These are phyloP conservation scores for Torrubiellomyces zombiae DNA, from an alignment of 2,329 filamentous ascomycete species.

Conservation along the genomic window DNA sequence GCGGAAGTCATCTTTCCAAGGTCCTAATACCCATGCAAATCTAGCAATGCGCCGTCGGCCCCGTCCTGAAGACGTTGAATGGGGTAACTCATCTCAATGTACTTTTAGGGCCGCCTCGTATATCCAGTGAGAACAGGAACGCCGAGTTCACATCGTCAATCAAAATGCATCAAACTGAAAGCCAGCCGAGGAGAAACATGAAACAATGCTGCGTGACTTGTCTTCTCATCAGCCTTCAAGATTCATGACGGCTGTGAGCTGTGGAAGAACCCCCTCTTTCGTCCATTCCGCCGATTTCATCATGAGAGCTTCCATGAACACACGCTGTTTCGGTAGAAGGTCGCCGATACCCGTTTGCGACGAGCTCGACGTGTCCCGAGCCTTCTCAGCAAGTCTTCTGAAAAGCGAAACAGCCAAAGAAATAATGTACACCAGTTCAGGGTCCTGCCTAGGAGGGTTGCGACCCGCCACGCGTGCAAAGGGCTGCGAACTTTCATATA, in stretches of 20 bases:
- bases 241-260: slow-evolving; percentile 41
- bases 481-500: slow-evolving; percentile 27
- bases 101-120: too few relatives aligned
- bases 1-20: too few relatives aligned
- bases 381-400: slow-evolving; percentile 53
- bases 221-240: slow-evolving; percentile 35
- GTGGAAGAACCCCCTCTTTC: slow-evolving; percentile 48
- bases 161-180: too few relatives aligned
- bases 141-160: too few relatives aligned
- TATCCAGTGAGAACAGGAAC: too few relatives aligned
- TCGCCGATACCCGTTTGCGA: slow-evolving; percentile 36
- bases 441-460: slow-evolving; percentile 23
- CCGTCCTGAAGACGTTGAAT: too few relatives aligned
- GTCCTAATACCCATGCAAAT: slow-evolving; percentile 7
- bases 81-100: too few relatives aligned
- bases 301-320: slow-evolving; percentile 48
- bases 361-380: slow-evolving; percentile 35
- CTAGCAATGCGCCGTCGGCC: slow-evolving; percentile 9
- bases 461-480: slow-evolving; percentile 14
- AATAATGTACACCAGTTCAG: slow-evolving; percentile 44
- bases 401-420: slow-evolving; percentile 51
- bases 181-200: too few relatives aligned
- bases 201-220: too few relatives aligned
- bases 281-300: slow-evolving; percentile 46
- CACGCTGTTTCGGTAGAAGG: slow-evolving; percentile 49